A percentile compares a stretch with the other conserved stretches of the same genome.
phyloP scores from a whole-genome alignment of 225 moss, liverwort and hornwort species.

The Physcomitrellopsis africana region DNA sequence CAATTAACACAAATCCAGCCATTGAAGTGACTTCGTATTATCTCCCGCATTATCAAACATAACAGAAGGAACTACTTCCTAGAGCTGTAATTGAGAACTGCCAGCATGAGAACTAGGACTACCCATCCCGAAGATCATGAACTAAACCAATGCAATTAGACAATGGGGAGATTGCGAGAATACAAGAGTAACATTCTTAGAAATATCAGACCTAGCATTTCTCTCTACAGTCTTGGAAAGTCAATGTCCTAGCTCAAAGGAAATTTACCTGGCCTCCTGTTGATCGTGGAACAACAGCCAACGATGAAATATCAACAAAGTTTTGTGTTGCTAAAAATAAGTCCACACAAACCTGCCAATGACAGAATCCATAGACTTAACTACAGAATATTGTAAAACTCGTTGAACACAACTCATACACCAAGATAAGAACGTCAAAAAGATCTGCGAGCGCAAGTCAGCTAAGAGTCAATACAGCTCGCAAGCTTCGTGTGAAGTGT shows the following conservation, averaged over 20 bases:
- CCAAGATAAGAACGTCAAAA: not conserved
- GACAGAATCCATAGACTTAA: not conserved
- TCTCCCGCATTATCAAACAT: not conserved
- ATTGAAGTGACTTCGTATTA: not conserved
- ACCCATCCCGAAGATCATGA: not conserved
- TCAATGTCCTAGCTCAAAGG: not conserved
- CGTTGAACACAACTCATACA: not conserved
- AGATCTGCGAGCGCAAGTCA: not conserved
- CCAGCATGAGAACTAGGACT: slow-evolving; percentile 3
- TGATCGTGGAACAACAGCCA: slow-evolving; percentile 83
- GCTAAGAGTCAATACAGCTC: not conserved
- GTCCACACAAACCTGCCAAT: slow-evolving; percentile 90
- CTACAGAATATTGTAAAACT: not conserved
- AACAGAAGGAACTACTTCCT: slow-evolving; percentile 3
- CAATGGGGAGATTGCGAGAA: not conserved
- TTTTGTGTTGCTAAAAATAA: slow-evolving; percentile 82
- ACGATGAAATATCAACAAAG: slow-evolving; percentile 86
- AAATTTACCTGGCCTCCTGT: slow-evolving; percentile 93
- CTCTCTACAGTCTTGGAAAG: not conserved
- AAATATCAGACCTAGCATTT: not conserved
- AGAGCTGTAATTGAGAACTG: slow-evolving; percentile 3
- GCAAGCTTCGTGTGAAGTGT: not conserved
- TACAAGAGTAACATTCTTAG: not conserved
- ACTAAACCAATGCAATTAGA: not conserved
- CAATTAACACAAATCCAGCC: not conserved